phyloP scores from a whole-genome alignment of 768 basidiomycete species.

The Boletales sp. region DNA sequence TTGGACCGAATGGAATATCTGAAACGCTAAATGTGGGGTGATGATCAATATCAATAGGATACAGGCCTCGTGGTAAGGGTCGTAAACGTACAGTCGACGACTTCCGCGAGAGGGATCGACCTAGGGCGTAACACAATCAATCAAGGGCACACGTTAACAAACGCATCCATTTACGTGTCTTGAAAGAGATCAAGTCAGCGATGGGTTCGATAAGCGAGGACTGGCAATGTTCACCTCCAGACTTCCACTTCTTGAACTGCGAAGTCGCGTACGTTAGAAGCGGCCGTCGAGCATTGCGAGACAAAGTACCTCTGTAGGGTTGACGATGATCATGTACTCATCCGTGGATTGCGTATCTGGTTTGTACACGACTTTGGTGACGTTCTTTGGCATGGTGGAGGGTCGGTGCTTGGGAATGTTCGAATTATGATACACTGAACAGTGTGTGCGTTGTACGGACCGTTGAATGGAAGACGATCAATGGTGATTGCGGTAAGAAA shows the following conservation, averaged over 20 bases:
- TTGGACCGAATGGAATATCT: slow-evolving; percentile 65
- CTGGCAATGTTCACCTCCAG: slow-evolving; percentile 54
- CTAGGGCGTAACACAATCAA: slow-evolving; percentile 33
- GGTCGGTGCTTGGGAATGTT: slow-evolving; percentile 9
- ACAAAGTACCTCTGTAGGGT: slow-evolving; percentile 54
- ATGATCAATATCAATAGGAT: not conserved
- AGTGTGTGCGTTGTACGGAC: not conserved
- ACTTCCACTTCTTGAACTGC: slow-evolving; percentile 77
- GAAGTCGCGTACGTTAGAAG: slow-evolving; percentile 6
- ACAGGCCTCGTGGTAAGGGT: not conserved
- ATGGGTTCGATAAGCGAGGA: slow-evolving; percentile 3
- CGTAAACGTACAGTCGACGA: slow-evolving; percentile 71
- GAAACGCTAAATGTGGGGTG: slow-evolving; percentile 49
- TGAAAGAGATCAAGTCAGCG: slow-evolving; percentile 13
- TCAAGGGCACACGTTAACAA: slow-evolving; percentile 3
- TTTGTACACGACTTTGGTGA: slow-evolving; percentile 78
- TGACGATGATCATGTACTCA: slow-evolving; percentile 69
- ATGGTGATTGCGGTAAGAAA: not conserved
- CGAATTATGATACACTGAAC: slow-evolving; percentile 12
- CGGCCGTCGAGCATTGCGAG: slow-evolving; percentile 1
- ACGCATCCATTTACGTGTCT: slow-evolving; percentile 59
- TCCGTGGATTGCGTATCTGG: slow-evolving; percentile 68
- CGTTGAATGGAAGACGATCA: not conserved
- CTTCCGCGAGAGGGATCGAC: slow-evolving; percentile 63
- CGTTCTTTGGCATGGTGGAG: slow-evolving; percentile 39